Conservation (phyloP, 1,284 basidiomycete genomes). For the Xanthoconium separans region DNA sequence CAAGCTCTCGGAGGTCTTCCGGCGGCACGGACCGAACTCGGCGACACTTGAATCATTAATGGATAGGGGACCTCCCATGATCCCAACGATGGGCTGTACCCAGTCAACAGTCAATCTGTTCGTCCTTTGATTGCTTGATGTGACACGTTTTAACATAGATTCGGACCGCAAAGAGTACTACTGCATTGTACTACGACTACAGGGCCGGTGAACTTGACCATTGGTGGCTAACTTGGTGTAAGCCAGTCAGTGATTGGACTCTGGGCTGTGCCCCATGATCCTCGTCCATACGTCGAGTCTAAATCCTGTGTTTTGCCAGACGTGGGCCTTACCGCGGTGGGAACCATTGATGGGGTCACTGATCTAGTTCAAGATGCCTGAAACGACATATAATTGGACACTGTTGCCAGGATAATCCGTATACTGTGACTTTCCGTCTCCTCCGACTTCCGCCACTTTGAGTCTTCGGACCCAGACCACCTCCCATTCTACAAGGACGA, state of each 20-base stretch:
- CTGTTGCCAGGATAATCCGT: constrained; percentile 15
- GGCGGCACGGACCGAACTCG: constrained; percentile 18
- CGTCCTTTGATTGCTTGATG: neutral
- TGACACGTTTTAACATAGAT: neutral
- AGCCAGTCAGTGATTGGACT: neutral
- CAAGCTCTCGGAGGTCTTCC: neutral
- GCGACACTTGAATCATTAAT: neutral
- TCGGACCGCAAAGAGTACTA: neutral
- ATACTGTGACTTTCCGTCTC: neutral
- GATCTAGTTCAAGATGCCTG: constrained; percentile 4
- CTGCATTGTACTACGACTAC: neutral
- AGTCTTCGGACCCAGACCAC: constrained; percentile 57
- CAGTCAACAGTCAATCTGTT: too few species aligned
- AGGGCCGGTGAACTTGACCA: neutral
- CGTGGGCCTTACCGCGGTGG: neutral
- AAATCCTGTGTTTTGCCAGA: neutral
- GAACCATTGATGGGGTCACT: constrained; percentile 1
- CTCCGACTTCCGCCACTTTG: constrained; percentile 40
- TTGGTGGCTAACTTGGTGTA: neutral
- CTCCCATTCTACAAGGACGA: constrained; percentile 65
- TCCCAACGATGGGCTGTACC: neutral
- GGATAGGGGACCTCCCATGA: too few species aligned
- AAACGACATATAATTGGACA: constrained; percentile 1
- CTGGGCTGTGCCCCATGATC: neutral
- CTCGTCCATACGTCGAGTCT: neutral